Base-by-base conservation (phyloP, 495 filamentous ascomycete species). In the Hyaloscypha hepaticicola region DNA sequence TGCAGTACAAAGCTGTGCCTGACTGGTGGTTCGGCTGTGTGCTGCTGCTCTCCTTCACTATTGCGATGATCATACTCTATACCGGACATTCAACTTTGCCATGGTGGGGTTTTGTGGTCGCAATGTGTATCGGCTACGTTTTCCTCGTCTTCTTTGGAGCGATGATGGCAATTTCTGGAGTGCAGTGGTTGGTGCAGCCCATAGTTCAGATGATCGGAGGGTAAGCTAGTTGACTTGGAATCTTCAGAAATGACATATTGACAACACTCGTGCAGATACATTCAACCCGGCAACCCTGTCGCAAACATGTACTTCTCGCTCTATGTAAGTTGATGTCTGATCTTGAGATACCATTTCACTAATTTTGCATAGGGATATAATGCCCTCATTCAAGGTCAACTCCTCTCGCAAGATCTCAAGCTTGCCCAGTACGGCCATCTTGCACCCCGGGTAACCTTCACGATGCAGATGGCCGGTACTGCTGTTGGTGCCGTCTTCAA, bases 71-170 rank as follows among this genome's bases (percentile, higher is more conserved):
- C 41, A 76, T 77, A 19, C 76, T 77, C 33, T 73, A 80, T 57
- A 76, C 76, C 64, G 77, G 78, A 49, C 69, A 82, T 5, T 77
- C 79, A 26, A 82, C 82, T 0, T 73, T 87, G 16, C 80, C 84
- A 1, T 78, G 67, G 29, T 86, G 83, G 84, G 83, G 77, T 1
- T 86, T 82, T 61, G 66, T 87, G 25, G 65, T 87, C 19, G 66
- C 83, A n/a, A n/a, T n/a, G n/a, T n/a, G n/a, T n/a, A n/a, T n/a
- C n/a, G n/a, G n/a, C n/a, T n/a, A n/a, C n/a, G n/a, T n/a, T n/a
- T n/a, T n/a, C n/a, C n/a, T n/a, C n/a, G n/a, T n/a, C n/a, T 77
- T 77, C 67, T 77, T 75, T 49, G 74, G 78, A n/a, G n/a, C n/a
- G n/a, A n/a, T n/a, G n/a, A n/a, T n/a, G n/a, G n/a, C n/a, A n/a